phyloP scores from a whole-genome alignment of 345 rosid species.

The Firmiana major region DNA sequence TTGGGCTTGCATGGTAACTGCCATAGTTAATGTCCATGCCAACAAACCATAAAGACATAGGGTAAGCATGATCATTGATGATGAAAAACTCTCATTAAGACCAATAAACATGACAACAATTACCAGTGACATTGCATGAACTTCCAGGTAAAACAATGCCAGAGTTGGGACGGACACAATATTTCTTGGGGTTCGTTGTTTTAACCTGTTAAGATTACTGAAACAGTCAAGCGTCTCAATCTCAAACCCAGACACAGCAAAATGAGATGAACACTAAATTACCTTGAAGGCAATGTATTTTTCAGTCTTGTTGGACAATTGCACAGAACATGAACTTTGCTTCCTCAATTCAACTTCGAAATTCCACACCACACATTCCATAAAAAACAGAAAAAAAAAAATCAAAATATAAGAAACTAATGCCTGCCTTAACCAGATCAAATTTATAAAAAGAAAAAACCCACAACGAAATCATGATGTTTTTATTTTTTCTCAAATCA shows the following conservation, averaged over 20 bases:
- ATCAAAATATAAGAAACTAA: background rate
- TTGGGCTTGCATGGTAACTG: conserved; percentile 92
- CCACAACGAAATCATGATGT: too few relatives aligned
- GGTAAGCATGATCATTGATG: background rate
- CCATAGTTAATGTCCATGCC: conserved; percentile 19
- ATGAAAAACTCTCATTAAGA: background rate
- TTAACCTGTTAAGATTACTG: conserved; percentile 48
- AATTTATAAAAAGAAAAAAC: too few relatives aligned
- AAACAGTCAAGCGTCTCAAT: background rate
- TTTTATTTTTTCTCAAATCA: background rate
- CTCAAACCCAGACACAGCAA: conserved; percentile 5
- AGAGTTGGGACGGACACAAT: conserved; percentile 81
- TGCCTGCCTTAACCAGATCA: background rate
- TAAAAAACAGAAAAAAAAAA: background rate
- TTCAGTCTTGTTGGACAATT: conserved; percentile 64
- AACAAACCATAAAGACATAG: background rate
- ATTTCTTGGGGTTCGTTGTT: conserved; percentile 83
- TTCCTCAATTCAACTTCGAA: conserved; percentile 75
- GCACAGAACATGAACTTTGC: conserved; percentile 77
- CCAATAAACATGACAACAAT: background rate
- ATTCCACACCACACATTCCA: conserved; percentile 13
- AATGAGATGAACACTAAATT: background rate
- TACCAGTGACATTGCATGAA: conserved; percentile 69
- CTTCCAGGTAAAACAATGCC: conserved; percentile 64
- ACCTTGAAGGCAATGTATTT: conserved; percentile 78